Evolutionary conservation across 768 basidiomycete genomes (phyloP).

Genomic region (Tulasnella sp.): DNA sequence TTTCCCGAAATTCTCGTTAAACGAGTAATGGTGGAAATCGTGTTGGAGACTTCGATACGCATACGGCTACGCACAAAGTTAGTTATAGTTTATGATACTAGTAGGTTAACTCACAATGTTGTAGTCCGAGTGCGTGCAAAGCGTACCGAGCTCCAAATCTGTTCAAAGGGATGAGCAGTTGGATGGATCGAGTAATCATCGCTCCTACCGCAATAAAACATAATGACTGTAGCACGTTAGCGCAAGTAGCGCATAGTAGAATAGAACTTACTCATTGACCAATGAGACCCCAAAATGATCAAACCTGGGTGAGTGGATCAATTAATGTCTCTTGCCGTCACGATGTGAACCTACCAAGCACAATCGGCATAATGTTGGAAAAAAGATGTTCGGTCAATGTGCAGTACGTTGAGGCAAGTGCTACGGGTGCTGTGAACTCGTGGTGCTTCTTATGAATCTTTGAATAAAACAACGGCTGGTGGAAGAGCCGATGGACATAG

Average conservation of each 20-base stretch:
- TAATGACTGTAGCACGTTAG: conserved; percentile 13
- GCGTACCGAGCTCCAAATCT: conserved; percentile 2
- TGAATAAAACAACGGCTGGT: conserved; percentile 4
- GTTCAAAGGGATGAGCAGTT: no score
- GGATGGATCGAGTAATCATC: no score
- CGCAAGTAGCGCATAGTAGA: neutral
- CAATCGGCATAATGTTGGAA: conserved; percentile 9
- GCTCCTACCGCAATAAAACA: conserved; percentile 12
- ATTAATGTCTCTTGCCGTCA: neutral
- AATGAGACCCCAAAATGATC: conserved; percentile 5
- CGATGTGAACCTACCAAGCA: neutral
- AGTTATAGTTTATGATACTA: no score
- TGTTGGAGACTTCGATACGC: neutral
- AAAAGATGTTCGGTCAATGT: neutral
- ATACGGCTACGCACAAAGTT: no score
- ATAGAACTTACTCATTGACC: conserved; percentile 8
- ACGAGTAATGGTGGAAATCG: conserved; percentile 12
- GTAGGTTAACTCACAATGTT: conserved; percentile 1
- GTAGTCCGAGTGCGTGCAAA: conserved; percentile 9
- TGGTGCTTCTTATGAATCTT: conserved; percentile 14
- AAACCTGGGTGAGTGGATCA: conserved; percentile 3
- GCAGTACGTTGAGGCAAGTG: conserved; percentile 8
- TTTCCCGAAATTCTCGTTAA: conserved; percentile 15
- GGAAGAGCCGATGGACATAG: conserved; percentile 11
- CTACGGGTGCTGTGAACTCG: conserved; percentile 12